These are phyloP conservation scores for Suillus subalutaceus DNA, from an alignment of 768 basidiomycete species.

Conservation along the genomic window DNA sequence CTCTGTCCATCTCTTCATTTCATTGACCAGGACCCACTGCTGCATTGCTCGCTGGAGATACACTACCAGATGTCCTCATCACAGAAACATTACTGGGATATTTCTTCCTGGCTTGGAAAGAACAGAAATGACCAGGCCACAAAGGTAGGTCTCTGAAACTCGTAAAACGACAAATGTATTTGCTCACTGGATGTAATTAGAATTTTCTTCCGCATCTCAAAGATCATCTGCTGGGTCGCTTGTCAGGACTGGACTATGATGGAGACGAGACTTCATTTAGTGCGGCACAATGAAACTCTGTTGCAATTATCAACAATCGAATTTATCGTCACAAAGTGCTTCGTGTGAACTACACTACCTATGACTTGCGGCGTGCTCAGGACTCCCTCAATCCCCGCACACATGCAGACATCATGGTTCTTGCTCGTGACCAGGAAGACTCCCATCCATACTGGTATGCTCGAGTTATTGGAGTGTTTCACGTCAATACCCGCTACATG, in stretches of 20 bases:
- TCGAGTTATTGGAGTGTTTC: too few species aligned
- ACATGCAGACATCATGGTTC: too few species aligned
- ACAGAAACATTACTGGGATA: slow-evolving; percentile 4
- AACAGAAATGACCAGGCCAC: slow-evolving; percentile 13
- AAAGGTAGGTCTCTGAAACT: slow-evolving; percentile 11
- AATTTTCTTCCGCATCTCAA: slow-evolving; percentile 23
- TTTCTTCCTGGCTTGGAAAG: slow-evolving; percentile 12
- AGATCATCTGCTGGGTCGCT: slow-evolving; percentile 21
- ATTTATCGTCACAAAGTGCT: too few species aligned
- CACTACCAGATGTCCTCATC: slow-evolving; percentile 28
- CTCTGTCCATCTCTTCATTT: slow-evolving; percentile 12
- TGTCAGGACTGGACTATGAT: slow-evolving; percentile 19
- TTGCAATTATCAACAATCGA: too few species aligned
- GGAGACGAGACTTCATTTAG: slow-evolving; percentile 30
- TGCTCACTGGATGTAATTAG: slow-evolving; percentile 14
- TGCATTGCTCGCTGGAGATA: background rate
- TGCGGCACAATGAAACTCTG: background rate
- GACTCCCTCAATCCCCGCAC: too few species aligned
- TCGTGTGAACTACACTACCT: too few species aligned
- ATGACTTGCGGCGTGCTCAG: too few species aligned
- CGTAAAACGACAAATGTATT: background rate
- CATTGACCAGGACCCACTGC: slow-evolving; percentile 15
- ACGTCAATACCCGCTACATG: too few species aligned
- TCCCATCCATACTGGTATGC: too few species aligned
- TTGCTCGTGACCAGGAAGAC: too few species aligned